These are phyloP conservation scores for Grigorovia yakushimaensis DNA, from an alignment of 805 yeast species.

Conservation along the genomic window DNA sequence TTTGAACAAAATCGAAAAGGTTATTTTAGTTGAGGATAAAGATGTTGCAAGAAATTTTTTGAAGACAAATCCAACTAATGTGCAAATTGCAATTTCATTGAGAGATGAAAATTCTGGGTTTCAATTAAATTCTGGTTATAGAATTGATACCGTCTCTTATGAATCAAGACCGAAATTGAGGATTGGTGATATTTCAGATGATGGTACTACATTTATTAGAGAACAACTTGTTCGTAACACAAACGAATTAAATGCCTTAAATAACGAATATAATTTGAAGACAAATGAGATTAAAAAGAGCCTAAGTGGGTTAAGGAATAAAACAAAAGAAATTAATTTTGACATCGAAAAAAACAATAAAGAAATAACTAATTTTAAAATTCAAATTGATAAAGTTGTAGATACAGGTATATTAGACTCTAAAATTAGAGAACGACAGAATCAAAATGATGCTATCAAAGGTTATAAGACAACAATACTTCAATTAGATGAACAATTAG, in stretches of 20 bases:
- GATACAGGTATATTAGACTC: conserved; percentile 23
- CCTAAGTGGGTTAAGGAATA: conserved; percentile 15
- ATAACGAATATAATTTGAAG: conserved; percentile 7
- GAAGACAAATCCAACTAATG: conserved; percentile 31
- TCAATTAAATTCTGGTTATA: conserved; percentile 37
- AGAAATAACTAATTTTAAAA: conserved; percentile 17
- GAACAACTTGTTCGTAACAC: conserved; percentile 15
- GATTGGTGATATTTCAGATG: conserved; percentile 14
- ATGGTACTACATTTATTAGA: conserved; percentile 14
- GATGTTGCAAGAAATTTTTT: conserved; percentile 41
- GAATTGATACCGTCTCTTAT: conserved; percentile 46
- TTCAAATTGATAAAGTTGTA: conserved; percentile 20
- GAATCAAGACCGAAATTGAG: conserved; percentile 17
- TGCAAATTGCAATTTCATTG: conserved; percentile 35
- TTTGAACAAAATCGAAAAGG: conserved; percentile 45
- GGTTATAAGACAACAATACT: conserved; percentile 20
- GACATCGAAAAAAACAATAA: conserved; percentile 21
- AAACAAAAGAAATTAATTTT: conserved; percentile 24
- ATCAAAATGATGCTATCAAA: conserved; percentile 18
- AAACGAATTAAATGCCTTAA: conserved; percentile 22
- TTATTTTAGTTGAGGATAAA: conserved; percentile 43
- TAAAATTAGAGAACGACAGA: conserved; percentile 14
- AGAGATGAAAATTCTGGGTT: conserved; percentile 37
- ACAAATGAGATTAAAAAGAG: conserved; percentile 6
- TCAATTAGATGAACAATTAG: conserved; percentile 18